Base-by-base conservation (phyloP, 495 filamentous ascomycete species). In the Penicillium coprophilum region DNA sequence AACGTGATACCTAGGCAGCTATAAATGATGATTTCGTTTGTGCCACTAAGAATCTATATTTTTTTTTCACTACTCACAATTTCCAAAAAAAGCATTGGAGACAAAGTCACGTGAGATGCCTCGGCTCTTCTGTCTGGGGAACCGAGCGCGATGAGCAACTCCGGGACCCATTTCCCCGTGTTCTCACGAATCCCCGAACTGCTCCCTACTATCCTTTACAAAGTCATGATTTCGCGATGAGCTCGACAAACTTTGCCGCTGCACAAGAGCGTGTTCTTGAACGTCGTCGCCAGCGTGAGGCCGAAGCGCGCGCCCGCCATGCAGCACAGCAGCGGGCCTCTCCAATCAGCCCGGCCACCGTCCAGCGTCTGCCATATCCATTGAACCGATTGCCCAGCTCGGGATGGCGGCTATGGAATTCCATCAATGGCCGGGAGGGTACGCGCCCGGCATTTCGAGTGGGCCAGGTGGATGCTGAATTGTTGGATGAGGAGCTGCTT, bases 391-490 rank as follows among this genome's bases (percentile, higher is more conserved):
- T 92, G 20, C 81, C 84, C 23, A 60, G 72, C 44, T 80, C 82
- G 6, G 79, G 83, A 1, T 60, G 86, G 46, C 76, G 75, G 39
- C 66, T 84, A 61, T 96, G 89, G 86, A 85, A 90, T 62, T 64
- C 75, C 6, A 78, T 96, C 54, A 84, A 80, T 28, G 86, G 85
- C n/a, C 81, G 87, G 48, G 88, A 91, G 57, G 90, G 90, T 23
- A 92, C 87, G 20, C 76, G 82, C 19, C 95, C 94, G 8, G 88
- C 89, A 10, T 96, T 96, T 68, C 85, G 94, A 39, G 95, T 99
- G 11, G 92, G 93, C 7, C 94, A 99, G 77, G 89, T 99, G 24
- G 94, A 99, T 71, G 92, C 94, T 23, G 95, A 97, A 67, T 74
- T 99, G 31, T 75, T 99, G 39, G 94, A 99, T 70, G 92, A 97